A percentile compares a stretch with the other conserved stretches of the same genome.
phyloP scores from a whole-genome alignment of 441 rosid genomes.

The Arabidopsis lyrata region DNA sequence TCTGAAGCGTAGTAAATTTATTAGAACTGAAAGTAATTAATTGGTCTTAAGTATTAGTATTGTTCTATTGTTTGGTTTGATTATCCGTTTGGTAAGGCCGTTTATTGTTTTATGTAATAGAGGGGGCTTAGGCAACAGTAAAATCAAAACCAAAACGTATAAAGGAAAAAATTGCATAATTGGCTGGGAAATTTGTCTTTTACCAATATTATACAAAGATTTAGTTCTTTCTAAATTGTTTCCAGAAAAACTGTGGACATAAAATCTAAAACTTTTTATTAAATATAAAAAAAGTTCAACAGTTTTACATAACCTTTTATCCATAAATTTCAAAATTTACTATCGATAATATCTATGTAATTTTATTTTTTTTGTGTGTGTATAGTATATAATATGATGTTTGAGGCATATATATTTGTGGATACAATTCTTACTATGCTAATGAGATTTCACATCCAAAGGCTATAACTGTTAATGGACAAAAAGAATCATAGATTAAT shows the following conservation, averaged over 20 bases:
- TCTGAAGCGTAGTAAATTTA: slow-evolving; percentile 36
- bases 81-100: not conserved
- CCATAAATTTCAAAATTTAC: too few relatives aligned
- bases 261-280: not conserved
- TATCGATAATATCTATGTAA: too few relatives aligned
- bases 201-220: not conserved
- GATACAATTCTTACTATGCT: not conserved
- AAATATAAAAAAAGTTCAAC: too few relatives aligned
- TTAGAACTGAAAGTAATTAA: not conserved
- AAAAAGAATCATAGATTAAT: slow-evolving; percentile 18
- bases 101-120: not conserved
- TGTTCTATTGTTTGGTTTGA: slow-evolving; percentile 15
- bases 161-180: not conserved
- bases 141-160: not conserved
- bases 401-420: not conserved
- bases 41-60: not conserved
- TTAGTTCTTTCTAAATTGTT: not conserved
- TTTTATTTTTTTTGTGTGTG: too few relatives aligned
- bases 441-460: slow-evolving; percentile 1
- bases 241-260: not conserved
- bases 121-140: not conserved
- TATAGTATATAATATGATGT: not conserved
- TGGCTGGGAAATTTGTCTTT: not conserved
- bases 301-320: too few relatives aligned
- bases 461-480: not conserved